A percentile compares a stretch with the other conserved stretches of the same genome.
Conservation (phyloP, 2,329 filamentous ascomycete species). For the Thielaviopsis punctulata region DNA sequence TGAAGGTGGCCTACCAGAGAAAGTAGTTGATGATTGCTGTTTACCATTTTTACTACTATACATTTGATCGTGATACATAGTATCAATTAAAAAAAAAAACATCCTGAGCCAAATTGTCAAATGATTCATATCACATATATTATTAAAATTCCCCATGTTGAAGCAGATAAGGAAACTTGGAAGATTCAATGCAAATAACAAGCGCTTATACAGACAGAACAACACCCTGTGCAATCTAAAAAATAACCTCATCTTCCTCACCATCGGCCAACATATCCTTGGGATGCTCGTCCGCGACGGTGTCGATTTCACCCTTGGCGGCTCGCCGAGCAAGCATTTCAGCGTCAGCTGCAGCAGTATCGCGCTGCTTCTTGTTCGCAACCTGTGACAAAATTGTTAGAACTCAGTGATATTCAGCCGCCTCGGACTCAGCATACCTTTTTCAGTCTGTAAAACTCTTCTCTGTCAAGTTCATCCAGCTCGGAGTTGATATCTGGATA, state of each 20-base stretch:
- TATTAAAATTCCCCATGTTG: not conserved
- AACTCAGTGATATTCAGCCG: not conserved
- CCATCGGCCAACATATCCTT: slow-evolving; percentile 55
- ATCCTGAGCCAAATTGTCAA: too few species aligned
- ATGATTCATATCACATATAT: not conserved
- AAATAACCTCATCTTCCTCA: slow-evolving; percentile 76
- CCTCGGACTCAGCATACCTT: slow-evolving; percentile 32
- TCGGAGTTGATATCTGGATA: slow-evolving; percentile 81
- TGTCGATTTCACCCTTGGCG: slow-evolving; percentile 23
- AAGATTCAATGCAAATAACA: not conserved
- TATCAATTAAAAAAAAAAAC: too few species aligned
- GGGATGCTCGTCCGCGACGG: slow-evolving; percentile 26
- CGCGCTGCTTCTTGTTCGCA: slow-evolving; percentile 66
- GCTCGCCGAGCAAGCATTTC: slow-evolving; percentile 60
- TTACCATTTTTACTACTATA: not conserved
- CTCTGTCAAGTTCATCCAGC: slow-evolving; percentile 88
- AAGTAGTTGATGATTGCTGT: slow-evolving; percentile 36
- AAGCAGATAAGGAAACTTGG: not conserved
- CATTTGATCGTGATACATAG: too few species aligned
- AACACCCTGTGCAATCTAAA: slow-evolving; percentile 27
- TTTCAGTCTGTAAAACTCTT: slow-evolving; percentile 95
- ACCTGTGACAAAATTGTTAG: slow-evolving; percentile 28
- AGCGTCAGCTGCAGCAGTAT: slow-evolving; percentile 53
- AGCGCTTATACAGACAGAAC: not conserved
- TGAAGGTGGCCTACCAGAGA: slow-evolving; percentile 93